Percentiles rank a stretch among this genome's conserved stretches.
Evolutionary conservation across 164 flowering plant species (phyloP).

Genomic region (Taxillus chinensis): DNA sequence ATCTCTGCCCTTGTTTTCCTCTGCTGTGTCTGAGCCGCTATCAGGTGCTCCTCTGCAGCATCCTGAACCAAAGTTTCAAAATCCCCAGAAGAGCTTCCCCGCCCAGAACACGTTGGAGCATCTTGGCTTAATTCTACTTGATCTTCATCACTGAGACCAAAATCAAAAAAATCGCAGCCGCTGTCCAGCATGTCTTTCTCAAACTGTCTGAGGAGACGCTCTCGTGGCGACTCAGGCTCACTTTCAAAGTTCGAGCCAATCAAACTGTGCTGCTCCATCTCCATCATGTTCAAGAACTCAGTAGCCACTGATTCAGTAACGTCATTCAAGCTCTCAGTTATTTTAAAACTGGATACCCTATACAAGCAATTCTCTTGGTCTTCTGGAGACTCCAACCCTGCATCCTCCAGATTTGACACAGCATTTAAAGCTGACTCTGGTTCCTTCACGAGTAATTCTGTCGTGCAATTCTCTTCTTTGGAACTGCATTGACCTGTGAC

Average conservation of each 20-base stretch:
- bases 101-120: slow-evolving; percentile 18
- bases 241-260: slow-evolving; percentile 58
- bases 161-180: slow-evolving; percentile 46
- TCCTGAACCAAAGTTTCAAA: slow-evolving; percentile 32
- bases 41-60: slow-evolving; percentile 31
- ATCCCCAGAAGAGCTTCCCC: slow-evolving; percentile 24
- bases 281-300: slow-evolving; percentile 78
- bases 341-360: slow-evolving; percentile 17
- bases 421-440: slow-evolving; percentile 41
- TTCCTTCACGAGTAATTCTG: neutral
- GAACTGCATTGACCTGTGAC: neutral
- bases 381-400: slow-evolving; percentile 33
- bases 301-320: slow-evolving; percentile 55
- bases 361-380: slow-evolving; percentile 22
- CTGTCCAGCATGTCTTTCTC: slow-evolving; percentile 66
- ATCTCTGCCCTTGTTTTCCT: slow-evolving; percentile 44
- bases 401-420: slow-evolving; percentile 30
- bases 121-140: slow-evolving; percentile 17
- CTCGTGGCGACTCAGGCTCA: slow-evolving; percentile 91
- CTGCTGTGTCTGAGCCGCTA: slow-evolving; percentile 15
- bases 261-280: slow-evolving; percentile 58
- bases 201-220: slow-evolving; percentile 68
- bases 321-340: slow-evolving; percentile 53
- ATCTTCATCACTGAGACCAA: slow-evolving; percentile 23
- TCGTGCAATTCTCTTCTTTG: neutral